phyloP scores from a whole-genome alignment of 192 early-diverging fungal species.

The Funneliformis geosporum region DNA sequence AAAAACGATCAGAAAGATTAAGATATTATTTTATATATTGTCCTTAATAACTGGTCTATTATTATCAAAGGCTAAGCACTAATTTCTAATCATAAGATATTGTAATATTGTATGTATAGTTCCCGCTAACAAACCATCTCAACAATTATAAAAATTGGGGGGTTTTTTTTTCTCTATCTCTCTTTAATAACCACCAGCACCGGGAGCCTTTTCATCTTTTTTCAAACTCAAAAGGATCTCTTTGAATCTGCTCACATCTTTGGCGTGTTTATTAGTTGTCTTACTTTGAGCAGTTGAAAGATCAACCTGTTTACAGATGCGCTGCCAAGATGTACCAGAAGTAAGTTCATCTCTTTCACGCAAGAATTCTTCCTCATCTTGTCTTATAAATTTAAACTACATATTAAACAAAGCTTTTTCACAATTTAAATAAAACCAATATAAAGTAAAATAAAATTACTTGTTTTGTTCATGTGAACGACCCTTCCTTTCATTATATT shows the following conservation, averaged over 20 bases:
- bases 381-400: conserved; percentile 29
- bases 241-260: conserved; percentile 69
- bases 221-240: conserved; percentile 71
- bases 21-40: too few species aligned
- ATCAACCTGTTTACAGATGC: conserved; percentile 67
- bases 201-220: conserved; percentile 67
- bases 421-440: not conserved
- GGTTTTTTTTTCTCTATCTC: too few species aligned
- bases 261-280: conserved; percentile 40
- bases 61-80: too few species aligned
- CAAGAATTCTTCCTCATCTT: conserved; percentile 46
- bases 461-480: conserved; percentile 65
- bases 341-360: conserved; percentile 50
- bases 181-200: conserved; percentile 36
- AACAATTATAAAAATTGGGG: too few species aligned
- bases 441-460: conserved; percentile 36
- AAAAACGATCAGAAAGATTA: too few species aligned
- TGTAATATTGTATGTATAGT: too few species aligned
- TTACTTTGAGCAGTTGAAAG: conserved; percentile 48
- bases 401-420: conserved; percentile 10
- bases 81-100: too few species aligned
- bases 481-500: conserved; percentile 76
- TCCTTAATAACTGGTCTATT: too few species aligned
- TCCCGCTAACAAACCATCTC: too few species aligned
- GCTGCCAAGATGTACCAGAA: conserved; percentile 73